Conservation (phyloP, 108 stramenopile species). For the Cafeteria roenbergensis region DNA sequence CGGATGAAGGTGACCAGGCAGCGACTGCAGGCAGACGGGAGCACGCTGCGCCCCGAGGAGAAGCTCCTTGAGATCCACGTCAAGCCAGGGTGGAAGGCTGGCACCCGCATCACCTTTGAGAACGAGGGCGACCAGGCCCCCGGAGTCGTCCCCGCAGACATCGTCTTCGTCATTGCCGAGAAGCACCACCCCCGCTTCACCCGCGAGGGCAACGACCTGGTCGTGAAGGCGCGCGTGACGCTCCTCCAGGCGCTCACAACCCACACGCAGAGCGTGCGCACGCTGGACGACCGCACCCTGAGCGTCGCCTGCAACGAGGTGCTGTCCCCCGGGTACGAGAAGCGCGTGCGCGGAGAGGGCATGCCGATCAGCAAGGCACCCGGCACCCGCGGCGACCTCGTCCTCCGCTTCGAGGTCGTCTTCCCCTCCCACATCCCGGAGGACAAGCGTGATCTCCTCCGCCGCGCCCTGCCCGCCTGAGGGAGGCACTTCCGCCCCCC, state of each 20-base stretch:
- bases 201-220: slow-evolving; percentile 78
- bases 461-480: too few species aligned
- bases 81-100: slow-evolving; percentile 81
- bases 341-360: slow-evolving; percentile 70
- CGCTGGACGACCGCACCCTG: slow-evolving; percentile 53
- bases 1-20: slow-evolving; percentile 71
- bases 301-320: slow-evolving; percentile 52
- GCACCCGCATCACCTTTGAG: slow-evolving; percentile 74
- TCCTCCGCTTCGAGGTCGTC: slow-evolving; percentile 53
- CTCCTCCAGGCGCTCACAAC: slow-evolving; percentile 81
- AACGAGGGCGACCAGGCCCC: slow-evolving; percentile 84
- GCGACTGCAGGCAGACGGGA: slow-evolving; percentile 14
- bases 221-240: slow-evolving; percentile 62
- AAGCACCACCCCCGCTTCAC: slow-evolving; percentile 79
- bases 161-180: slow-evolving; percentile 86
- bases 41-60: slow-evolving; percentile 35
- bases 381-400: slow-evolving; percentile 73
- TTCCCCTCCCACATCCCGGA: slow-evolving; percentile 38
- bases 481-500: too few species aligned
- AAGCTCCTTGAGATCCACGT: slow-evolving; percentile 73
- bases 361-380: slow-evolving; percentile 87
- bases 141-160: slow-evolving; percentile 72
- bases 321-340: slow-evolving; percentile 68
- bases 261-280: slow-evolving; percentile 49
- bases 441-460: too few species aligned